Evolutionary conservation across 108 stramenopile genomes (phyloP), one percentile per base, ranked within the genome.

Genomic region (Heterococcus sp.): DNA sequence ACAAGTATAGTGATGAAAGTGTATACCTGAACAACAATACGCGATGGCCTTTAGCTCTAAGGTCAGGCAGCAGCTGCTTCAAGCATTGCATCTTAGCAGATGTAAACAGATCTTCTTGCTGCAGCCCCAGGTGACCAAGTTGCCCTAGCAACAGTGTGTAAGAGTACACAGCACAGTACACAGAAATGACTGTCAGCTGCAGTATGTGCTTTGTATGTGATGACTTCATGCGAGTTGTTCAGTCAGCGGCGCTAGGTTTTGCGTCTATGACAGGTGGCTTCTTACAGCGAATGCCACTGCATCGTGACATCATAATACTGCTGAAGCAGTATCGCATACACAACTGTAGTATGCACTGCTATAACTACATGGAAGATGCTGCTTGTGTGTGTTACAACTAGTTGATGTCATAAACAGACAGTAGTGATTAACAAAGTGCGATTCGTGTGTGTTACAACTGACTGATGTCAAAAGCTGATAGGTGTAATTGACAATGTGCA

Each of bases 21-120:
- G 31, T 26, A 14, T 3, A 27, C 26, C 76, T 75, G 84, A 86
- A 86, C n/a, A 86, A 58, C n/a, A 85, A 74, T 8, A 81, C 71
- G n/a, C 85, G 71, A 74, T 86, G 85, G 21, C 84, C 83, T 21
- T 73, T 30, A 33, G 65, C 72, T 32, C 73, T 21, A 3, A 87
- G 74, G 32, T 83, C 35, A 0, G 87, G 87, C 36, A 88, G 39
- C 34, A 86, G 37, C n/a, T 33, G 37, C 46, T 37, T 38, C 35
- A 88, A 63, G 26, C 83, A 36, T 72, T 78, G 36, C 84, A 87
- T 83, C 69, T 88, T 88, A 32, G 86, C 83, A 0, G 87, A 88
- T 71, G 86, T 83, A 38, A 86, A 88, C 27, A 88, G 71, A 0
- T 73, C 11, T n/a, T 78, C 81, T 34, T 35, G 37, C 3, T 64